These are phyloP conservation scores for Austroboletus niveus DNA, from an alignment of 1,284 basidiomycete species.

Conservation along the genomic window DNA sequence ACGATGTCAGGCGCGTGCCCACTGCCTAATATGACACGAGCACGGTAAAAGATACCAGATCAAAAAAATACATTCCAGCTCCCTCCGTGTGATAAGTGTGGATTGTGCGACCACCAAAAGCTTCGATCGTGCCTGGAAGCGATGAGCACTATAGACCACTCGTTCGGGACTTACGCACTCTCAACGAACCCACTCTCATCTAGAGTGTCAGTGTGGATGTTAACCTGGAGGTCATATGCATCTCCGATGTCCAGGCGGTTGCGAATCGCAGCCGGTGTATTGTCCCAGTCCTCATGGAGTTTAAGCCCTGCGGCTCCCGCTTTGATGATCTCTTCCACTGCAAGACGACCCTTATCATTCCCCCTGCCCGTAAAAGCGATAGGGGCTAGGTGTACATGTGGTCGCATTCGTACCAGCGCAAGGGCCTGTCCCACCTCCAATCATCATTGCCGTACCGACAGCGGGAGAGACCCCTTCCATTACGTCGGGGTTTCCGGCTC, in stretches of 20 bases:
- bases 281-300: conserved; percentile 99
- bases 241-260: conserved; percentile 83
- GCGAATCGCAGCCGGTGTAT: conserved; percentile 83
- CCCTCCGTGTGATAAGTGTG: conserved; percentile 97
- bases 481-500: conserved; percentile 91
- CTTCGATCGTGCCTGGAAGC: conserved; percentile 75
- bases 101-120: conserved; percentile 90
- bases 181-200: conserved; percentile 94
- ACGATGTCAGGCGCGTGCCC: conserved; percentile 99
- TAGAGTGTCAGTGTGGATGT: conserved; percentile 96
- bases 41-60: background rate
- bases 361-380: conserved; percentile 94
- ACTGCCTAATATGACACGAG: conserved; percentile 56
- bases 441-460: conserved; percentile 80
- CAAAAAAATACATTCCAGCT: conserved; percentile 76
- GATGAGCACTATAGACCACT: conserved; percentile 5
- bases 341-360: conserved; percentile 78
- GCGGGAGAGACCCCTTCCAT: conserved; percentile 61
- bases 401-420: conserved; percentile 90
- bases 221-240: conserved; percentile 93
- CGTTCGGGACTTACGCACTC: conserved; percentile 43
- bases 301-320: conserved; percentile 93
- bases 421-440: conserved; percentile 94
- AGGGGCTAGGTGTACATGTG: conserved; percentile 83
- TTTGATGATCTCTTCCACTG: conserved; percentile 79